Evolutionary conservation across 805 yeast species (phyloP).

Genomic region (Metschnikowia cerradonensis): DNA sequence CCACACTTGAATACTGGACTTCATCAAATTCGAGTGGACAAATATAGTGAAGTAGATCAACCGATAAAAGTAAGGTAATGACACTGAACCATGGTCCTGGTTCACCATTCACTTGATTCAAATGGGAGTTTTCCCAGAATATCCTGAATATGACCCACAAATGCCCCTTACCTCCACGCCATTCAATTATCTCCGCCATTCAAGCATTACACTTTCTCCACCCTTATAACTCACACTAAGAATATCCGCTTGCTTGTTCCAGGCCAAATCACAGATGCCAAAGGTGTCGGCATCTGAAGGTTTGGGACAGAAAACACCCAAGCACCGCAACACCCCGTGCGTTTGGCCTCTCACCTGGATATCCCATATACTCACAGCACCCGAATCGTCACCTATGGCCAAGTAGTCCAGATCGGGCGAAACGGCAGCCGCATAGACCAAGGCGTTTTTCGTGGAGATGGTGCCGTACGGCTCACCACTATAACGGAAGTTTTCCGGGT

Average conservation of each 20-base stretch:
- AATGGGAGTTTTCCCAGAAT: no score
- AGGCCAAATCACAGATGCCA: constrained; percentile 37
- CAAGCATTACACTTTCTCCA: constrained; percentile 18
- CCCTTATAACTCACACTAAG: constrained; percentile 33
- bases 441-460: constrained; percentile 40
- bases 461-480: constrained; percentile 10
- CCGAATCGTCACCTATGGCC: constrained; percentile 66
- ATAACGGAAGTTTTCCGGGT: constrained; percentile 21
- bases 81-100: no score
- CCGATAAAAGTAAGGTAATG: no score
- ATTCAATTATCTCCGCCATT: constrained; percentile 9
- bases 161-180: neutral
- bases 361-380: constrained; percentile 54
- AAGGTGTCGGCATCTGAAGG: constrained; percentile 8
- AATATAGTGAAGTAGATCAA: no score
- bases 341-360: constrained; percentile 19
- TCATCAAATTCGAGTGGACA: no score
- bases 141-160: neutral
- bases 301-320: constrained; percentile 18
- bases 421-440: constrained; percentile 52
- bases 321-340: constrained; percentile 21
- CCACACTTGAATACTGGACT: no score
- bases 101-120: no score
- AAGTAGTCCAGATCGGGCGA: constrained; percentile 47
- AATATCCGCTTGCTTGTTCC: constrained; percentile 22